Evolutionary conservation across 2,329 filamentous ascomycete species (phyloP).

Genomic region (Diaporthe nobilis): DNA sequence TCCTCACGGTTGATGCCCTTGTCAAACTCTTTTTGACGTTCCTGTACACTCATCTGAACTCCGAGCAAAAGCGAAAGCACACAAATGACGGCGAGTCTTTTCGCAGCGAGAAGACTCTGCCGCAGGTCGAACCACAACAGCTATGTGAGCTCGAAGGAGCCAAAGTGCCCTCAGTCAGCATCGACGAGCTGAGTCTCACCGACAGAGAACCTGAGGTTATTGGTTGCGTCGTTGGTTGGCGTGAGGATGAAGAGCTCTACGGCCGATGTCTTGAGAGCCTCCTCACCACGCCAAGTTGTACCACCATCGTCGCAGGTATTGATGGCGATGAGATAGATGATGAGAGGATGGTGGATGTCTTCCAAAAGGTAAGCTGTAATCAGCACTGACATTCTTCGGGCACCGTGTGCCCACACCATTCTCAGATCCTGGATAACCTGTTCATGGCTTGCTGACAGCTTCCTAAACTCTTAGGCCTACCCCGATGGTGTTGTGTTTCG

Average conservation of each 20-base stretch:
- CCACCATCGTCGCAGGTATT: constrained; percentile 24
- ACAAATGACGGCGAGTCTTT: not conserved
- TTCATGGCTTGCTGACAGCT: not conserved
- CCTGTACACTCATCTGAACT: constrained; percentile 20
- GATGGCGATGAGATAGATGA: constrained; percentile 27
- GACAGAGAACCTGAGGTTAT: not conserved
- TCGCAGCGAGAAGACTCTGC: not conserved
- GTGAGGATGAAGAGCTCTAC: constrained; percentile 27
- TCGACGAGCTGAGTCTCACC: too few relatives aligned
- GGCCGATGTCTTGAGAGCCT: constrained; percentile 11
- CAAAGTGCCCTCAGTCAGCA: not conserved
- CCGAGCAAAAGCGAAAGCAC: not conserved
- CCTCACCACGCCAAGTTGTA: not conserved
- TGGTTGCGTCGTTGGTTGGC: constrained; percentile 22
- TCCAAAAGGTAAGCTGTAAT: not conserved
- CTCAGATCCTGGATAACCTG: accelerated
- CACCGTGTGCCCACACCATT: not conserved
- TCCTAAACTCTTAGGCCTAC: not conserved
- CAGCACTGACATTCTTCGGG: not conserved
- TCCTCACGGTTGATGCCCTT: constrained; percentile 19
- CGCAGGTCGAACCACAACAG: not conserved
- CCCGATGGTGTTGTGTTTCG: constrained; percentile 13
- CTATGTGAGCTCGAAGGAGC: not conserved
- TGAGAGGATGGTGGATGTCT: constrained; percentile 4
- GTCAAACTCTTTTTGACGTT: constrained; percentile 4